Evolutionary conservation across 805 yeast genomes (phyloP).

Genomic region (Kodamaea fukazawae): DNA sequence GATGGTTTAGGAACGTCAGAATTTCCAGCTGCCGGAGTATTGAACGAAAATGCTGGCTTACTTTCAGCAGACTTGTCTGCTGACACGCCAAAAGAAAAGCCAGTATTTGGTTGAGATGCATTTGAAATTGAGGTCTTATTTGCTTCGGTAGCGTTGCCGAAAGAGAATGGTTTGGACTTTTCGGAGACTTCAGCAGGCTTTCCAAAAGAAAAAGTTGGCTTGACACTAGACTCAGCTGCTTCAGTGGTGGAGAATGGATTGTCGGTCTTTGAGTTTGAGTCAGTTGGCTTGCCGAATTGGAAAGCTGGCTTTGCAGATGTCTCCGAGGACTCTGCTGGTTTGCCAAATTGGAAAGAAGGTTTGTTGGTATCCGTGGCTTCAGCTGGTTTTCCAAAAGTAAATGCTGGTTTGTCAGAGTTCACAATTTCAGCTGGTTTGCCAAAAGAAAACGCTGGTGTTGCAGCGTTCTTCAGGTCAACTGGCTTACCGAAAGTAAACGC

Average conservation of each 20-base stretch:
- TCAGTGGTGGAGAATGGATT: constrained; percentile 9
- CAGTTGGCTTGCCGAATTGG: neutral
- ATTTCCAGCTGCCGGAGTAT: neutral
- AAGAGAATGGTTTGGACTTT: constrained; percentile 13
- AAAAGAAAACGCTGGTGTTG: constrained; percentile 13
- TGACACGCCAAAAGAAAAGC: constrained; percentile 8
- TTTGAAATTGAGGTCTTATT: no score
- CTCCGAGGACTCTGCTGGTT: neutral
- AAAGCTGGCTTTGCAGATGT: constrained; percentile 2
- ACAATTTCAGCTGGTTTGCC: constrained; percentile 7
- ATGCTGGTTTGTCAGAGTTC: constrained; percentile 8
- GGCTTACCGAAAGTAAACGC: constrained; percentile 23
- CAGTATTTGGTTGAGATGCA: neutral
- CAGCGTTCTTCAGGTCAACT: constrained; percentile 2
- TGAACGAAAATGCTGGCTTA: constrained; percentile 3
- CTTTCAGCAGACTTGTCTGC: neutral
- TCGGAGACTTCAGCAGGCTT: neutral
- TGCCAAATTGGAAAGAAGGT: constrained; percentile 25
- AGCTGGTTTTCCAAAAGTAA: constrained; percentile 7
- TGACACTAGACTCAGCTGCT: constrained; percentile 1
- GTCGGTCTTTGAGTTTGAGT: neutral
- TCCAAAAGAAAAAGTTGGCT: constrained; percentile 20
- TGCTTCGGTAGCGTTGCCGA: constrained; percentile 9
- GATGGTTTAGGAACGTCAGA: constrained; percentile 7
- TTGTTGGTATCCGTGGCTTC: constrained; percentile 12